Evolutionary conservation across 1,284 basidiomycete genomes (phyloP).

Genomic region (Sphaerobolus stellatus): DNA sequence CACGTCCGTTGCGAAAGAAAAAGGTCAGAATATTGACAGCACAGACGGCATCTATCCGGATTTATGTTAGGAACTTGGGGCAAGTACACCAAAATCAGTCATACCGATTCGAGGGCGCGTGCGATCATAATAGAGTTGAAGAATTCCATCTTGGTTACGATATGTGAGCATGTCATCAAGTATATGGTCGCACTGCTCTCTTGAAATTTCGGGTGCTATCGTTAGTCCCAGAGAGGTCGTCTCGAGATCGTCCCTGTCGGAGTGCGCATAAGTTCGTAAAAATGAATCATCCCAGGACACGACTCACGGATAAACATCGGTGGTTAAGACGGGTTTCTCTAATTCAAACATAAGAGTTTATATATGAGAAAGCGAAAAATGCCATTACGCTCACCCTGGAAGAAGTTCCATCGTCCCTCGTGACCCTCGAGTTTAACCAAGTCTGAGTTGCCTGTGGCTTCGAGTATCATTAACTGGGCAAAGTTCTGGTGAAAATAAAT

Average conservation of each 20-base stretch:
- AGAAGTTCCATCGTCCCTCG: not conserved
- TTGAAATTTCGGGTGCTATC: slow-evolving; percentile 34
- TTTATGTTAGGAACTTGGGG: not conserved
- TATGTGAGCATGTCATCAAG: slow-evolving; percentile 56
- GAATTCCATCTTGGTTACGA: slow-evolving; percentile 49
- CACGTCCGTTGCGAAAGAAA: slow-evolving; percentile 51
- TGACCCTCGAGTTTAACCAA: not conserved
- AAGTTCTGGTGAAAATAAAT: too few relatives aligned
- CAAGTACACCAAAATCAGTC: not conserved
- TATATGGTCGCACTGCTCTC: slow-evolving; percentile 38
- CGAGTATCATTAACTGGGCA: slow-evolving; percentile 10
- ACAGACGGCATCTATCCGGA: slow-evolving; percentile 42
- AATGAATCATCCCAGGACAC: not conserved
- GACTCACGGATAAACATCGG: slow-evolving; percentile 1
- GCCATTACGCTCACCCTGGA: not conserved
- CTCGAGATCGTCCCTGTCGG: slow-evolving; percentile 41
- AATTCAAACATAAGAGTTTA: not conserved
- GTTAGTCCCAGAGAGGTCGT: slow-evolving; percentile 52
- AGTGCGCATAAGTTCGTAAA: not conserved
- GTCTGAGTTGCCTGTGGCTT: slow-evolving; percentile 9
- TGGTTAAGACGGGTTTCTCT: not conserved
- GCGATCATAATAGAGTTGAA: slow-evolving; percentile 55
- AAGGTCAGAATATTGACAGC: slow-evolving; percentile 50
- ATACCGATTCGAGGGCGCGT: slow-evolving; percentile 44
- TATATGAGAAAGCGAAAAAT: not conserved